Conservation (phyloP, 306 rosid species). For the Malus fusca region DNA sequence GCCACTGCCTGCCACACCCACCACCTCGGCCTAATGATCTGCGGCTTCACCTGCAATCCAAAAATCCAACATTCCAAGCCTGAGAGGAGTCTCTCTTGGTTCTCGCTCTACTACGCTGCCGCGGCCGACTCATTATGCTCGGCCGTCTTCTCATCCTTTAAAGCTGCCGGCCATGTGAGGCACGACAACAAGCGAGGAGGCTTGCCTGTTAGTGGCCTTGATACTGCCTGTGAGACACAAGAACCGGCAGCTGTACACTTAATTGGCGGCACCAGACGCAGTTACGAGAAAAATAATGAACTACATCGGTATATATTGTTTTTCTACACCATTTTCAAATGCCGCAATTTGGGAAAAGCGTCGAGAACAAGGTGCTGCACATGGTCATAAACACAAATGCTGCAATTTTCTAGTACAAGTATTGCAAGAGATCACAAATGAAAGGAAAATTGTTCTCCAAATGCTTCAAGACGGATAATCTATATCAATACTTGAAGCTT, state of each 20-base stretch:
- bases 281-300: too few relatives aligned
- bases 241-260: not conserved
- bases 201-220: slow-evolving; percentile 23
- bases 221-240: too few relatives aligned
- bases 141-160: slow-evolving; percentile 57
- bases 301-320: too few relatives aligned
- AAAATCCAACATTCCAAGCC: slow-evolving; percentile 22
- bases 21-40: slow-evolving; percentile 66
- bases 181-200: slow-evolving; percentile 21
- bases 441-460: not conserved
- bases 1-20: slow-evolving; percentile 74
- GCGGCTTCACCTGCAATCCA: slow-evolving; percentile 36
- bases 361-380: not conserved
- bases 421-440: not conserved
- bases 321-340: too few relatives aligned
- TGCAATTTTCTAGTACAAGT: not conserved
- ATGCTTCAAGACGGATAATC: not conserved
- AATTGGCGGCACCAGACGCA: too few relatives aligned
- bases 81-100: slow-evolving; percentile 43
- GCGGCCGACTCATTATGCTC: slow-evolving; percentile 50
- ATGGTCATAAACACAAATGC: too few relatives aligned
- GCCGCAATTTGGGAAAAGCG: not conserved
- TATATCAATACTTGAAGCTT: not conserved
- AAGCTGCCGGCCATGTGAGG: slow-evolving; percentile 49
- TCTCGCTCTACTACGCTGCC: slow-evolving; percentile 44